Conservation (phyloP, 2,329 filamentous ascomycete genomes). For the Pestalotiopsis sp. region DNA sequence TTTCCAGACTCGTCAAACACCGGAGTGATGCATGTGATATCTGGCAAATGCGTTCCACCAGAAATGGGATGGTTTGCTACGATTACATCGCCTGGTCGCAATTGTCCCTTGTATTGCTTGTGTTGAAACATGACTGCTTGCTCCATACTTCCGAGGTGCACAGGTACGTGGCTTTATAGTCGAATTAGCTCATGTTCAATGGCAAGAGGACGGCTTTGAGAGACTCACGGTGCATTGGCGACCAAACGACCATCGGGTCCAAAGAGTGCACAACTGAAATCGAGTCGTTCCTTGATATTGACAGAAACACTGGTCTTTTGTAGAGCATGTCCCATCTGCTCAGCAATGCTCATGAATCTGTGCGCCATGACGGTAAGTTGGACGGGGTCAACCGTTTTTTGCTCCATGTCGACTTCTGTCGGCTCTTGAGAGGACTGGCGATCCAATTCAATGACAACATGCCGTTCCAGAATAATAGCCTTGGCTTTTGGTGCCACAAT, state of each 20-base stretch:
- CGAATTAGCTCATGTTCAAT: background rate
- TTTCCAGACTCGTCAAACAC: constrained; percentile 13
- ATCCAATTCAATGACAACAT: constrained; percentile 39
- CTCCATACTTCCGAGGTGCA: constrained; percentile 79
- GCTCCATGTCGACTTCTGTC: constrained; percentile 48
- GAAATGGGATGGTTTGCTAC: constrained; percentile 25
- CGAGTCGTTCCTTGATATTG: constrained; percentile 80
- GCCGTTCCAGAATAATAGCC: constrained; percentile 34
- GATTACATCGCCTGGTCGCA: constrained; percentile 38
- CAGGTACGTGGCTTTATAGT: constrained; percentile 61
- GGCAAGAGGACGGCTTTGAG: background rate
- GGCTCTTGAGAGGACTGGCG: constrained; percentile 56
- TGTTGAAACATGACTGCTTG: constrained; percentile 72
- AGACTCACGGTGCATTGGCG: constrained; percentile 64
- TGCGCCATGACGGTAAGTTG: constrained; percentile 78
- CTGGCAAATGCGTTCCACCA: constrained; percentile 27
- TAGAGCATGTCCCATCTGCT: constrained; percentile 81
- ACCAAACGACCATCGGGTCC: constrained; percentile 73
- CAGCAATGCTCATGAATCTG: constrained; percentile 82
- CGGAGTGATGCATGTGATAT: constrained; percentile 21
- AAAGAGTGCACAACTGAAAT: constrained; percentile 82
- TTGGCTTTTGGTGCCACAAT: constrained; percentile 57
- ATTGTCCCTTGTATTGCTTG: constrained; percentile 69
- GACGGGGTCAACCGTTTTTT: constrained; percentile 67
- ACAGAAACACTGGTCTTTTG: constrained; percentile 79